Evolutionary conservation across 805 yeast genomes (phyloP).

Genomic region (Metschnikowia chrysomelidarum): DNA sequence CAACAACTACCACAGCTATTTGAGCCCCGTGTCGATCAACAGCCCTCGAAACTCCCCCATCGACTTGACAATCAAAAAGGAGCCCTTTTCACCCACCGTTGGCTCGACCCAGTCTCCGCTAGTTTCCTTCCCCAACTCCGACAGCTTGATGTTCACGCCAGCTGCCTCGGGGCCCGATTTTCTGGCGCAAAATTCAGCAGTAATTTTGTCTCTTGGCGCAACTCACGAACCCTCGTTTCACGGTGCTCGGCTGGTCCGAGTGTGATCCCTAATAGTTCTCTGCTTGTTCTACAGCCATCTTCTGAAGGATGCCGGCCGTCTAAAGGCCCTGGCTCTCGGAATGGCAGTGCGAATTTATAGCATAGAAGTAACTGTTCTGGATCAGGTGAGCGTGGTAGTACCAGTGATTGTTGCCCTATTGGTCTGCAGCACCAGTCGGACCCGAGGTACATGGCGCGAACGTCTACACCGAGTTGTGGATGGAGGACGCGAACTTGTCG

Average conservation of each 20-base stretch:
- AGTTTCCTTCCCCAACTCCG: slow-evolving; percentile 7
- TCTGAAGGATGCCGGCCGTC: slow-evolving; percentile 6
- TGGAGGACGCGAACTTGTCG: slow-evolving; percentile 9
- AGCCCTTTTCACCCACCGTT: slow-evolving; percentile 10
- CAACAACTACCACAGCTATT: slow-evolving; percentile 31
- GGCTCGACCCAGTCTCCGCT: slow-evolving; percentile 6
- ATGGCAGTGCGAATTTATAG: slow-evolving; percentile 24
- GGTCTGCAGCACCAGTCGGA: slow-evolving; percentile 44
- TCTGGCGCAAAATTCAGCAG: slow-evolving; percentile 49
- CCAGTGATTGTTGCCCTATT: slow-evolving; percentile 6
- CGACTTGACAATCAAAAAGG: slow-evolving; percentile 33
- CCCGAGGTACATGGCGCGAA: slow-evolving; percentile 26
- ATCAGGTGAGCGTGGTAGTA: not conserved
- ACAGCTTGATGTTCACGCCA: slow-evolving; percentile 13
- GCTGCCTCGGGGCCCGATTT: slow-evolving; percentile 26
- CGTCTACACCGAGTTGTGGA: slow-evolving; percentile 9
- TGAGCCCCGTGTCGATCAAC: slow-evolving; percentile 44
- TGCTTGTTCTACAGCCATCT: slow-evolving; percentile 24
- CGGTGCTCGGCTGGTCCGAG: slow-evolving; percentile 11
- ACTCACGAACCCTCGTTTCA: not conserved
- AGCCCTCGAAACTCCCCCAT: slow-evolving; percentile 40
- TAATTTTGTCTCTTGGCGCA: slow-evolving; percentile 32
- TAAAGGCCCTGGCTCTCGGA: slow-evolving; percentile 10
- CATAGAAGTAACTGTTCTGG: slow-evolving; percentile 32
- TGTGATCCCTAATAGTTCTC: slow-evolving; percentile 22